Evolutionary conservation across 441 rosid species (phyloP), one percentile per base, ranked within the genome.

Genomic region (Metrosideros polymorpha): DNA sequence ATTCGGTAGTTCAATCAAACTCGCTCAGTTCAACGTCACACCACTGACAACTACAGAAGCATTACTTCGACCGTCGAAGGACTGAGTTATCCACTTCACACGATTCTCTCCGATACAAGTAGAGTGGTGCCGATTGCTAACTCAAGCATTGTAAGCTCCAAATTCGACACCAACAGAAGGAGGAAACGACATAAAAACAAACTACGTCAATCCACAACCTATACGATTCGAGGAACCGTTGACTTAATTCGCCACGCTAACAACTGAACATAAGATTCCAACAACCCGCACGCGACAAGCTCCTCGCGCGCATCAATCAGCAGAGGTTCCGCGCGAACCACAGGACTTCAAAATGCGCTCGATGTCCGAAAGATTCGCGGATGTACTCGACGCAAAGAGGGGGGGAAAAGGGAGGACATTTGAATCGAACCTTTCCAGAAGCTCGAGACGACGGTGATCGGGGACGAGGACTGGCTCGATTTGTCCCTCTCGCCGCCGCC

Each of bases 381-480:
- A 35, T 22, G 77, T 6, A 7, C 77, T 7, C 77, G 6, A 66
- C 2, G n/a, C n/a, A 50, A 50, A 50, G 71, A 18, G 4, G 4
- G 35, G 24, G 45, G 2, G 1, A 22, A 22, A 25, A 71, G 10
- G 22, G 10, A 42, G 4, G n/a, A 10, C 47, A 6, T 24, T 43
- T 25, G 79, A 6, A 71, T 71, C 79, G 79, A 71, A 96, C 99
- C 99, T 98, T 92, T 94, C 99, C 99, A 96, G 93, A 96, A 98
- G 92, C 90, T 93, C 88, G 98, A 90, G 89, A 98, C 94, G 86
- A 93, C 92, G 56, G 97, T 90, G 90, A 93, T 86, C 49, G 99
- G 98, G 91, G 98, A 96, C 76, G 98, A 87, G 82, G 97, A 89
- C 66, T 94, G 92, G 45, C 85, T 87, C 54, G 97, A 83, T 87